These are phyloP conservation scores for Pistacia integerrima DNA, from an alignment of 345 rosid species.

Conservation along the genomic window DNA sequence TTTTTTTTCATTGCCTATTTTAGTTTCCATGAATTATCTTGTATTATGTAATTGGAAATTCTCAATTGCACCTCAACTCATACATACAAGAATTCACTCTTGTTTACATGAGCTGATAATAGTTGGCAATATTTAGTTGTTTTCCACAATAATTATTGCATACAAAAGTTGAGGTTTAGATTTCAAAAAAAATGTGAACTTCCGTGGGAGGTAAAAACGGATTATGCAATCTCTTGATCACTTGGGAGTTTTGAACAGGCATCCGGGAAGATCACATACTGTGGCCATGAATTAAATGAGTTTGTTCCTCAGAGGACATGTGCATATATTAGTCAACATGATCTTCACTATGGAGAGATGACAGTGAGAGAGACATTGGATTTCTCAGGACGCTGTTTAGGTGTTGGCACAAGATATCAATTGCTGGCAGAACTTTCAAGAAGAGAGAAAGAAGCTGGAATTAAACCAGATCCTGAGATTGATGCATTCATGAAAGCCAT, in stretches of 20 bases:
- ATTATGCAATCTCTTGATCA: neutral
- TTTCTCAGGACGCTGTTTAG: conserved; percentile 81
- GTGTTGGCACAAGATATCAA: conserved; percentile 70
- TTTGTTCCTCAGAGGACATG: conserved; percentile 79
- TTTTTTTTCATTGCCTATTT: neutral
- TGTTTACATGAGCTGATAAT: too few species aligned
- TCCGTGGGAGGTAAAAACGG: too few species aligned
- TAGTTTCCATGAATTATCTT: neutral
- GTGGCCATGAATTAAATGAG: conserved; percentile 70
- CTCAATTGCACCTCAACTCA: too few species aligned
- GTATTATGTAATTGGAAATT: neutral
- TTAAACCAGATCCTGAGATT: conserved; percentile 74
- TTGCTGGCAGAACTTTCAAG: conserved; percentile 71
- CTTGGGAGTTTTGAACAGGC: conserved; percentile 36
- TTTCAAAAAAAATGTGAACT: too few species aligned
- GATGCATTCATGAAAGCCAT: conserved; percentile 85
- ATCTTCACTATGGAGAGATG: conserved; percentile 81
- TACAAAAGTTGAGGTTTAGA: too few species aligned
- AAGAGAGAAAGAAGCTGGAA: conserved; percentile 72
- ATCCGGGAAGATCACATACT: conserved; percentile 68
- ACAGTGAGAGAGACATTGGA: conserved; percentile 84
- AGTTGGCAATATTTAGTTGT: too few species aligned
- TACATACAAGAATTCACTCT: too few species aligned
- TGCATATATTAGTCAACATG: conserved; percentile 87
- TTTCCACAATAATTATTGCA: too few species aligned